Base-by-base conservation (phyloP, 768 basidiomycete genomes). In the Naematelia encephala region DNA sequence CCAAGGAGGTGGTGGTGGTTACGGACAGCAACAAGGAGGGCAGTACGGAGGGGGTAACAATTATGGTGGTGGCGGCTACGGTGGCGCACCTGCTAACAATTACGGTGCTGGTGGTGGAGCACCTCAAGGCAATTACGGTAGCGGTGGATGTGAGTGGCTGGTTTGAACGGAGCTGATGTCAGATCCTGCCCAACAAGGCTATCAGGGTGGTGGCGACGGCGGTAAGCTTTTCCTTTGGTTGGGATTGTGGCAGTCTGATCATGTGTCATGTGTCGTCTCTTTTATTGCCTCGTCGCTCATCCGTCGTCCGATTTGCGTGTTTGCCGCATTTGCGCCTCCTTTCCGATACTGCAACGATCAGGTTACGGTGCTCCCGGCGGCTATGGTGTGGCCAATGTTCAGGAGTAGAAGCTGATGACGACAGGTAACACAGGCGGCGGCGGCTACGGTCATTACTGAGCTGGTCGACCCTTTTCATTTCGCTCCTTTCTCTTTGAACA, bases 41-140 rank as follows among this genome's bases (percentile, higher is more conserved):
- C n/a, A n/a, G n/a, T 50, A 58, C 49, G 52, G 58, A 27, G 28
- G 30, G 22, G 13, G 14, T 30, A 12, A 26, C 28, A 19, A 21
- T 43, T 28, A 54, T 21, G 30, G 45, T 42, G 55, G 58, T 39
- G 34, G 34, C 34, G 34, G 34, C 34, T n/a, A n/a, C n/a, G 49
- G 49, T 50, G 49, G 49, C 28, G 49, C 22, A 23, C 22, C 22
- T 50, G 39, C 12, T 19, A n/a, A n/a, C 39, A n/a, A n/a, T 43
- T 43, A 82, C 53, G 83, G 84, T 0, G 82, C 83, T 34, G 84
- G 84, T 25, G 8, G 16, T 21, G 46, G 46, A 28, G 51, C 21
- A 13, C 23, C n/a, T 10, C 45, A 39, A 29, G 55, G 55, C 44
- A 25, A 49, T 28, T 21, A 30, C 19, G 78, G 81, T 45, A 70